phyloP scores from a whole-genome alignment of 345 rosid genomes.

The Acer saccharum region DNA sequence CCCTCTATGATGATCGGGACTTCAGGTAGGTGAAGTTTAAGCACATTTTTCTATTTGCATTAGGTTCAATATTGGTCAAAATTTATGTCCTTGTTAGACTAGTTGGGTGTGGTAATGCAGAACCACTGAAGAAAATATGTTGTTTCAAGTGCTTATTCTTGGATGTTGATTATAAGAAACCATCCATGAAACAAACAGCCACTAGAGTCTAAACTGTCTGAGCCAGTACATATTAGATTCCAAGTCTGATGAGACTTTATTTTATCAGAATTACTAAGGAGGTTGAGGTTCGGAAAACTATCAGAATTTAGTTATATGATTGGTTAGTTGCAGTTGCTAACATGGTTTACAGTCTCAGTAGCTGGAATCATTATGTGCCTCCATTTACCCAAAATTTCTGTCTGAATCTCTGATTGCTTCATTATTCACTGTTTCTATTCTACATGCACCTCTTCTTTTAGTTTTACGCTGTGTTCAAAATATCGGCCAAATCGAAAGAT shows the following conservation, averaged over 20 bases:
- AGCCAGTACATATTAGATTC: conserved; percentile 1
- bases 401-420: no score
- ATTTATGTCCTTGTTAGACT: not conserved
- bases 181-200: not conserved
- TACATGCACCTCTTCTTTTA: not conserved
- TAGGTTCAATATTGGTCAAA: not conserved
- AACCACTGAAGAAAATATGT: not conserved
- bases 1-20: conserved; percentile 88
- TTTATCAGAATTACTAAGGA: not conserved
- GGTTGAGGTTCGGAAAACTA: not conserved
- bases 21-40: conserved; percentile 71
- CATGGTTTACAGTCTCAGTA: no score
- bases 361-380: not conserved
- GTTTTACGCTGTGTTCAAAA: not conserved
- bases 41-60: not conserved
- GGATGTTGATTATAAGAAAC: not conserved
- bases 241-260: not conserved
- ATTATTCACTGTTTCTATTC: not conserved
- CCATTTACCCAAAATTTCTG: not conserved
- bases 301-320: not conserved
- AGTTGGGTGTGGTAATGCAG: not conserved
- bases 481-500: no score
- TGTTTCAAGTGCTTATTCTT: not conserved
- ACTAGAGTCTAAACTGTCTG: not conserved
- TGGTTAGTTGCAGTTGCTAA: not conserved